A percentile compares a stretch with the other conserved stretches of the same genome.
These are phyloP conservation scores for Scolecobasidium constrictum DNA, from an alignment of 2,329 filamentous ascomycete species.

Conservation along the genomic window DNA sequence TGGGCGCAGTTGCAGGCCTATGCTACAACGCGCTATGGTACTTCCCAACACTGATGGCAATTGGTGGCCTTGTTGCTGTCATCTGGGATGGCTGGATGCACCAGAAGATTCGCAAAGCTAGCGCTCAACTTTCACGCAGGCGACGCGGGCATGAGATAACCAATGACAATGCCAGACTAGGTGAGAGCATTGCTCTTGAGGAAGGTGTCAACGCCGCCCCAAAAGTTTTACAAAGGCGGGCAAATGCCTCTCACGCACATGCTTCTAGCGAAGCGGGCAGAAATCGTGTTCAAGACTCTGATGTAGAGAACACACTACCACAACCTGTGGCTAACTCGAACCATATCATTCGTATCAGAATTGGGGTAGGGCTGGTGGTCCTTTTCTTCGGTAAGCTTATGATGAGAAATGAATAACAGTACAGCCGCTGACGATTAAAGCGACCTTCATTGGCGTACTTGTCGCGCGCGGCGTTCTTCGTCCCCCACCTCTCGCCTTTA, in stretches of 20 bases:
- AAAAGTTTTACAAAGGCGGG: too few relatives aligned
- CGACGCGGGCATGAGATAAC: neutral
- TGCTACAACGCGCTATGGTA: constrained; percentile 67
- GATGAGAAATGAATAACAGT: neutral
- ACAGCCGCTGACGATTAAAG: too few relatives aligned
- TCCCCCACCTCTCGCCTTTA: constrained; percentile 37
- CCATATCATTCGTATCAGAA: constrained; percentile 26
- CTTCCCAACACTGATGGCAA: constrained; percentile 53
- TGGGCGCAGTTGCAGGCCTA: constrained; percentile 52
- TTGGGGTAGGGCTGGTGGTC: constrained; percentile 26
- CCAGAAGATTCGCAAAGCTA: constrained; percentile 23
- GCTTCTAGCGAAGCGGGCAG: too few relatives aligned
- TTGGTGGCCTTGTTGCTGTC: constrained; percentile 42
- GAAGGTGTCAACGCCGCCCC: too few relatives aligned
- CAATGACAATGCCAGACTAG: neutral
- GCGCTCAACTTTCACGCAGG: neutral
- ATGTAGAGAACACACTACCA: too few relatives aligned
- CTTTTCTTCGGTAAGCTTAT: constrained; percentile 37
- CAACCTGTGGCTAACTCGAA: constrained; percentile 1
- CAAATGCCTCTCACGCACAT: too few relatives aligned
- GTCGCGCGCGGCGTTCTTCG: constrained; percentile 31
- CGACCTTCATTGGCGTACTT: constrained; percentile 47
- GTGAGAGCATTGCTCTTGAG: neutral
- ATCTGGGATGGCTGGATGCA: constrained; percentile 47
- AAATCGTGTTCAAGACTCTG: neutral